phyloP scores from a whole-genome alignment of 2,329 filamentous ascomycete species.

The Chalara sp. region DNA sequence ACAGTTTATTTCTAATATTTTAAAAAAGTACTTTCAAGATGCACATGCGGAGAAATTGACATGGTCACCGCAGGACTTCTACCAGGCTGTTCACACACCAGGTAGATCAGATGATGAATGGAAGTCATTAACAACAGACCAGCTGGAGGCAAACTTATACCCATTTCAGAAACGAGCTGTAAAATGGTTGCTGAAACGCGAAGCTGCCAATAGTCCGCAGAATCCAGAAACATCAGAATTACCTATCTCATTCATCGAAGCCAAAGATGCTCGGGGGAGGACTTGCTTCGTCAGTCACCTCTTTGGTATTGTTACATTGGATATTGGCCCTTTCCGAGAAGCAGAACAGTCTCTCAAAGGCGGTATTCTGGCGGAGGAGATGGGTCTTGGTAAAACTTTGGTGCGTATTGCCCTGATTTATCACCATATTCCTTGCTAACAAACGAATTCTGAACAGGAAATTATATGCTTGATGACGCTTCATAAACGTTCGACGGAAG shows the following conservation, averaged over 20 bases:
- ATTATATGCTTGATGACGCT: slow-evolving; percentile 31
- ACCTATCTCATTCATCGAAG: slow-evolving; percentile 35
- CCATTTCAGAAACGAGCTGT: slow-evolving; percentile 68
- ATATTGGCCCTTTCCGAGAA: slow-evolving; percentile 38
- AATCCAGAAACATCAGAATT: not conserved
- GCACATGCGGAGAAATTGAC: slow-evolving; percentile 7
- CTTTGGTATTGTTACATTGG: slow-evolving; percentile 49
- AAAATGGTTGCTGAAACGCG: slow-evolving; percentile 62
- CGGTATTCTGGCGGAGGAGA: slow-evolving; percentile 62
- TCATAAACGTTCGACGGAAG: slow-evolving; percentile 38
- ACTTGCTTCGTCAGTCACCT: slow-evolving; percentile 54
- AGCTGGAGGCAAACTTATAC: slow-evolving; percentile 48
- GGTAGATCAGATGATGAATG: slow-evolving; percentile 32
- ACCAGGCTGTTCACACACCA: slow-evolving; percentile 61
- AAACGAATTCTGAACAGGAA: no score
- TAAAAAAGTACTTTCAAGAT: slow-evolving; percentile 20
- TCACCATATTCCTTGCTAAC: no score
- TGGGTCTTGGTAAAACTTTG: slow-evolving; percentile 77
- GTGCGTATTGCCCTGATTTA: slow-evolving; percentile 65
- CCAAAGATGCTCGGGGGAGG: slow-evolving; percentile 38
- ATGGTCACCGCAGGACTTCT: slow-evolving; percentile 55
- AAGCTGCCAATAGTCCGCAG: slow-evolving; percentile 42
- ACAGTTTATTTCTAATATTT: no score
- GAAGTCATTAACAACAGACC: slow-evolving; percentile 33
- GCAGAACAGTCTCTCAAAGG: slow-evolving; percentile 39